Evolutionary conservation across 176 grass and related monocot genomes (phyloP), one percentile per base, ranked within the genome.

Genomic region (Thalia dealbata): DNA sequence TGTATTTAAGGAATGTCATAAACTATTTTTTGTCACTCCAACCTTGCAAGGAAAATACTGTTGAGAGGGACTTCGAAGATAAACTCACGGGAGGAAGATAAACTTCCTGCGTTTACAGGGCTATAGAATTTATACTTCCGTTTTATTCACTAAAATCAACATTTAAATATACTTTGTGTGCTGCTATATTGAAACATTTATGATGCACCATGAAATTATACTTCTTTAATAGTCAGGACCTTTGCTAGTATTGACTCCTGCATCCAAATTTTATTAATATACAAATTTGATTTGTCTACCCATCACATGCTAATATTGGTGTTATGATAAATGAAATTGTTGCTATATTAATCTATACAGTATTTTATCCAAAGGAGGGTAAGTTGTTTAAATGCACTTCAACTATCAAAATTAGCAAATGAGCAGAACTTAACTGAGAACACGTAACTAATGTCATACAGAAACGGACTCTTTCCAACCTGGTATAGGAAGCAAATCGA

Each of bases 401-500:
- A 71, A 84, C 75, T 78, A 88, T 61, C 48, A 80, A 89, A 64
- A 69, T 59, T 56, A 79, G 42, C 70, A 79, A 79, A 75, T 79
- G 70, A 84, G 73, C 63, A 77, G 85, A 84, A 80, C 75, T 76
- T 88, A 87, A 83, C 65, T 92, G 82, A 82, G 67, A 84, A 90
- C 81, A 81, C 78, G 68, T 67, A 92, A 96, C 83, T 87, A 96
- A 96, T 96, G 81, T 78, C 77, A 89, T 96, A 96, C 92, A 96
- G 92, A 96, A 83, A 84, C 18, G 86, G 92, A 88, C 80, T 92
- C 92, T 80, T 83, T 92, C 65, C 92, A 92, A 92, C 87, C 80
- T 90, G 89, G 89, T 78, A 81, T 78, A 92, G 91, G 89, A 96
- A 92, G 92, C 92, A 96, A 96, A 96, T 88, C 84, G 80, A 96